These are phyloP conservation scores for Bromus sterilis DNA, from an alignment of 176 grass and related monocot genomes.

Conservation along the genomic window DNA sequence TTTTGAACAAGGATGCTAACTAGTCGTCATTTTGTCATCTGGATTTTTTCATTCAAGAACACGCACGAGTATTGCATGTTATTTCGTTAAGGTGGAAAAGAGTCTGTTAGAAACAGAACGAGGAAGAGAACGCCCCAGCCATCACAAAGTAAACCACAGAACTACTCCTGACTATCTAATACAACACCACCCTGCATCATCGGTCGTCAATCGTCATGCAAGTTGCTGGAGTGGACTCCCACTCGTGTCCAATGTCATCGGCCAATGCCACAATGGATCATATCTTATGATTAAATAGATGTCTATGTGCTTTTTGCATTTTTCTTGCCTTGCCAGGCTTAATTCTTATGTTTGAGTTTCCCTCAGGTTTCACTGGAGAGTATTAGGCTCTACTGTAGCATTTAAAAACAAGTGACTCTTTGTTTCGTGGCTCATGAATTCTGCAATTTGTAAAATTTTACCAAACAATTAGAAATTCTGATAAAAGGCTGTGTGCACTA, in stretches of 20 bases:
- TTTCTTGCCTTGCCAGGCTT: neutral
- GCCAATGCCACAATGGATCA: too few relatives aligned
- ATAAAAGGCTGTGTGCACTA: neutral
- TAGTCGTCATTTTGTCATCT: neutral
- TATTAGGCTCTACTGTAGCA: neutral
- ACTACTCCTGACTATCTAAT: neutral
- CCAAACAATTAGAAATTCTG: neutral
- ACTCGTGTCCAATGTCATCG: neutral
- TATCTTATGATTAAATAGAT: too few relatives aligned
- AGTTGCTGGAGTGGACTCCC: neutral
- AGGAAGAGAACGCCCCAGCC: neutral
- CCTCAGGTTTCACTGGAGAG: neutral
- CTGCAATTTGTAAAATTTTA: neutral
- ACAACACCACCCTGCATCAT: neutral
- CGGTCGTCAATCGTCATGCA: neutral
- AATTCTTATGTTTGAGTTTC: neutral
- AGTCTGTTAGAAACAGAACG: neutral
- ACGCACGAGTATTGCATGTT: neutral
- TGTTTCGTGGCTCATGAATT: neutral
- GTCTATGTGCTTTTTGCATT: neutral
- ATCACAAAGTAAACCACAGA: neutral
- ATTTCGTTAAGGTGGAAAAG: neutral
- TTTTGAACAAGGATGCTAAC: neutral
- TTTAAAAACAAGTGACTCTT: neutral
- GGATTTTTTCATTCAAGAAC: neutral